Conservation (phyloP, 768 basidiomycete genomes). For the Pholiota molesta region DNA sequence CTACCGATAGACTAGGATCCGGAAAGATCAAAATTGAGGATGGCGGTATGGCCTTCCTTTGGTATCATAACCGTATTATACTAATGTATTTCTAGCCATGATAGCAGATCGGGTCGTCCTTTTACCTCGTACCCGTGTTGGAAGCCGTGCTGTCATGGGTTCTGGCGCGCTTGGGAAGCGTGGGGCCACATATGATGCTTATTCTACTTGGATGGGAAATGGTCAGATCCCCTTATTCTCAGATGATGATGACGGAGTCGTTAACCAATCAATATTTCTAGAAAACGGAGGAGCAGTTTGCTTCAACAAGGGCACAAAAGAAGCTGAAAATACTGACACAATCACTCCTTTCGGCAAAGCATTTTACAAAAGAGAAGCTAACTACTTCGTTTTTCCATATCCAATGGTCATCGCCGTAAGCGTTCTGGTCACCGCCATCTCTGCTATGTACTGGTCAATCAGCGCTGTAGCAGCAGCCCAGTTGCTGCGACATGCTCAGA, state of each 20-base stretch:
- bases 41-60: slow-evolving; percentile 32
- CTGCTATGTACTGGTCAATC: slow-evolving; percentile 46
- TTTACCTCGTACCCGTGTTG: slow-evolving; percentile 44
- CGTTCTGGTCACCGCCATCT: slow-evolving; percentile 36
- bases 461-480: slow-evolving; percentile 41
- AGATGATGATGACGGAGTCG: neutral
- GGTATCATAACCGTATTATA: neutral
- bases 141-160: slow-evolving; percentile 46
- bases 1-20: slow-evolving; percentile 44
- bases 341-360: slow-evolving; percentile 46
- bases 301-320: slow-evolving; percentile 30
- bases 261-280: slow-evolving; percentile 8
- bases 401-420: slow-evolving; percentile 37
- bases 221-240: slow-evolving; percentile 27
- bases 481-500: slow-evolving; percentile 35
- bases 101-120: slow-evolving; percentile 52
- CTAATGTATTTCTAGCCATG: slow-evolving; percentile 37
- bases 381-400: slow-evolving; percentile 45
- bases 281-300: slow-evolving; percentile 45
- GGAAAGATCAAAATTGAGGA: slow-evolving; percentile 41
- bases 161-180: slow-evolving; percentile 50
- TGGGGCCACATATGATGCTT: slow-evolving; percentile 40
- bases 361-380: slow-evolving; percentile 41
- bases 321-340: slow-evolving; percentile 28
- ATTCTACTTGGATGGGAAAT: slow-evolving; percentile 51